phyloP scores from a whole-genome alignment of 129 eudicot genomes.

The Pulicaria dysenterica region DNA sequence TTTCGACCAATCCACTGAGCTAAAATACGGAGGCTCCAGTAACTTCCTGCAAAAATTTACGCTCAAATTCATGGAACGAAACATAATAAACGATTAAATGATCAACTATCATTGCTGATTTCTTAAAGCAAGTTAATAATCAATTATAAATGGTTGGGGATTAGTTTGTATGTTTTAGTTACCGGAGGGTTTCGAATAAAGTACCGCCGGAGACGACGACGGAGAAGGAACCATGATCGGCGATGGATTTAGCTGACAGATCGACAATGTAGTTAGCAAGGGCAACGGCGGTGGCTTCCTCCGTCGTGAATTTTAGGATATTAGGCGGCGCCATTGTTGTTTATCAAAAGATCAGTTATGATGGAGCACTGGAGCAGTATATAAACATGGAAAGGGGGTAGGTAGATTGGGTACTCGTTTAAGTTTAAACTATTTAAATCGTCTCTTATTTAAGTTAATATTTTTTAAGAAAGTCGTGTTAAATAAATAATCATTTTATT shows the following conservation, averaged over 20 bases:
- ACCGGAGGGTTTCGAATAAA: conserved; percentile 70
- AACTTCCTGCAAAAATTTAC: conserved; percentile 42
- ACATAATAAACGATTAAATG: not conserved
- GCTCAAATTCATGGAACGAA: conserved; percentile 14
- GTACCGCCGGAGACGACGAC: conserved; percentile 79
- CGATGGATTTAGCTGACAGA: conserved; percentile 45
- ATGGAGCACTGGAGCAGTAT: not conserved
- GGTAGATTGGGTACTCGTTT: not conserved
- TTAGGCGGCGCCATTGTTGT: conserved; percentile 26
- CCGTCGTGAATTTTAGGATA: conserved; percentile 38
- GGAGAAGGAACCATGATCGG: conserved; percentile 63
- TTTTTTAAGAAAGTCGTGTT: too few relatives aligned
- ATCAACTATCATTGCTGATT: not conserved
- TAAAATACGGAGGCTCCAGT: conserved; percentile 50
- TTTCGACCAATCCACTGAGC: conserved; percentile 62
- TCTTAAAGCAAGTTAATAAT: not conserved
- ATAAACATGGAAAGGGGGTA: not conserved
- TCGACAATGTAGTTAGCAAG: conserved; percentile 59
- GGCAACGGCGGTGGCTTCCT: conserved; percentile 55
- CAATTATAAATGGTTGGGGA: too few relatives aligned
- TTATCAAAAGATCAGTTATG: not conserved
- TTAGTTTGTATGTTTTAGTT: not conserved
- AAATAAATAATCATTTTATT: too few relatives aligned
- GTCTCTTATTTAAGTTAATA: too few relatives aligned
- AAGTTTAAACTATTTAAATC: too few relatives aligned